Base-by-base conservation (phyloP, 2,329 filamentous ascomycete genomes). In the Colletotrichum euphorbiae region DNA sequence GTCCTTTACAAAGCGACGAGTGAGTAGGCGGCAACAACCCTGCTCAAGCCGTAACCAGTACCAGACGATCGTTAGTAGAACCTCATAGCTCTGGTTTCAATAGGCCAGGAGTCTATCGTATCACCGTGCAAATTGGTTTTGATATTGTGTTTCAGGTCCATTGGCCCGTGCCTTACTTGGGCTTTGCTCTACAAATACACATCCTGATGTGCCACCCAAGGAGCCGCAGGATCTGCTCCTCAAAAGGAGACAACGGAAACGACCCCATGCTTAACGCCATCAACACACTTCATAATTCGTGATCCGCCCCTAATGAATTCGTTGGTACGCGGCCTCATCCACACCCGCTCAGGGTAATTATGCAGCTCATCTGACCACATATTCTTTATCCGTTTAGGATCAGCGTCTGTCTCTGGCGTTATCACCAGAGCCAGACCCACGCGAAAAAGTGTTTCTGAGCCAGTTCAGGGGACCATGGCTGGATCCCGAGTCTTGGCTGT, bases 371-470 rank as follows among this genome's bases (percentile, higher is more conserved):
- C n/a, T 21, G 46, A 19, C n/a, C 19, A 24, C 19, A 50, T 21
- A 38, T 19, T 8, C n/a, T 21, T 13, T 28, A 33, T 28, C 2
- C 13, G 3, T 6, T 48, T 15, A 67, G 3, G 28, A 28, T 42
- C 67, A 45, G 6, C 67, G 62, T 40, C 62, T 51, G 17, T 69
- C 67, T 43, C 56, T 52, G 15, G 56, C 15, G 17, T 40, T 56
- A 24, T 69, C 63, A 11, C 69, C 66, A 4, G 69, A 70, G 3
- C 69, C 65, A 4, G 60, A 57, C 21, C 71, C 69, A 5, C 76
- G 71, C 1, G 72, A 63, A 38, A 84, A 82, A 43, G 77, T 78
- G 48, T 80, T 80, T 52, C 83, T 79, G 19, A 85, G 71, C 83
- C 83, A 85, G 65, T 77, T 75, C 1, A 84, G 71, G 36, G 82